Base-by-base conservation (phyloP, 257 asterid species). In the Solanum etuberosum region DNA sequence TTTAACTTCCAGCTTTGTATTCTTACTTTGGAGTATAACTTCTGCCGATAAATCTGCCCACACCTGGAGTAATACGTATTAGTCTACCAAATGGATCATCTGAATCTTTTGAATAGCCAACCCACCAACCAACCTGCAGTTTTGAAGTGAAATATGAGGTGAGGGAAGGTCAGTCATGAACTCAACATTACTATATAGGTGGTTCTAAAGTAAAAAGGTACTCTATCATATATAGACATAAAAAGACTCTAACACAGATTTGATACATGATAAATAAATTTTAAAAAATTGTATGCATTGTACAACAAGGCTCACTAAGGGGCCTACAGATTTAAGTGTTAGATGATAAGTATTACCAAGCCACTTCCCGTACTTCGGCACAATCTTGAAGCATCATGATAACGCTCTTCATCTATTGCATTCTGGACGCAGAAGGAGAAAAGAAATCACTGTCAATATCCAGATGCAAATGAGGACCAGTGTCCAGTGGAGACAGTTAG, bases 81-180 rank as follows among this genome's bases (percentile, higher is more conserved):
- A 97, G 86, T 92, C 93, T 97, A 87, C 99, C 99, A 90, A 95
- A 97, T 86, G 98, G 99, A 92, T 97, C 99, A 80, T 89, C 94
- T 43, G 94, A 92, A 87, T 95, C 96, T 90, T 94, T 94, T 32
- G 98, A 93, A 89, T 92, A 95, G 88, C 99, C 99, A 88, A 94
- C 98, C 99, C 99, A 97, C 99, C 99, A 97, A 85, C 99, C 99
- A 90, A 95, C 96, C 99, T 97, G 92, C 88, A 89, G 68, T 81
- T 78, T 81, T 81, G 42, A 51, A 46, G 86, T 29, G 84, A 43
- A 77, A 86, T 61, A 51, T 85, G 63, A 82, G 70, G 35, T 40
- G 83, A 86, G 61, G 63, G 32, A 85, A 80, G 35, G 87, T 13
- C 51, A 14, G 37, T 40, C 27, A 23, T 73, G 51, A 76, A 81